Base-by-base conservation (phyloP, 140 eudicot genomes). In the Anethum foeniculum region DNA sequence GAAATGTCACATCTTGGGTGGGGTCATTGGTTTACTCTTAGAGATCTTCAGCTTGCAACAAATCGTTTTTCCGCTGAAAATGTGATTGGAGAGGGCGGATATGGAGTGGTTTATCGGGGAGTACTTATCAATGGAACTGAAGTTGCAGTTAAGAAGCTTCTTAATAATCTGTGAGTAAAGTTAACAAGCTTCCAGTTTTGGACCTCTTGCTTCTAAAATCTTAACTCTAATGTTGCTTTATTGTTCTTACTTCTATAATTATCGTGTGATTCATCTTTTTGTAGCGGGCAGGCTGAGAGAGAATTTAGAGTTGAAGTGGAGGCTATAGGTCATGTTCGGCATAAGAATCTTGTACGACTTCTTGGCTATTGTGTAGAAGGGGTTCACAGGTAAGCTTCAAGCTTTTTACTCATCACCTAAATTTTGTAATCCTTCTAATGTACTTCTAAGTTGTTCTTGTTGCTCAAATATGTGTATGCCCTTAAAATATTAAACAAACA, bases 281-380 rank as follows among this genome's bases (percentile, higher is more conserved):
- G 13, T 85, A 94, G 98, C 80, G 98, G 98, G 28, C 98, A 94
- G 84, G 98, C 98, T 15, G 98, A 94, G 85, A 92, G 87, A 85
- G 98, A 94, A 83, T 94, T 93, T 82, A 88, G 97, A 84, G 96
- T 89, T 77, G 98, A 93, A 85, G 98, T 91, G 82, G 98, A 93
- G 64, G 98, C 98, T 56, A 93, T 93, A 56, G 98, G 98, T 71
- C 97, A 93, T 84, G 98, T 91, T 82, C 90, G 98, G 44, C 98
- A 93, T 85, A 93, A 93, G 88, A 93, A 93, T 86, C 90, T 93
- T 62, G 98, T 93, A 62, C 92, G 98, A 69, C 98, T 93, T 90
- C 89, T 93, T 64, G 98, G 98, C 19, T 93, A 93, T 72, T 93
- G 98, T 85, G 88, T 93, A 69, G 98, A 93, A 90, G 98, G 98